Conservation (phyloP, 768 basidiomycete species). For the Lanmaoa pseudosensibilis region DNA sequence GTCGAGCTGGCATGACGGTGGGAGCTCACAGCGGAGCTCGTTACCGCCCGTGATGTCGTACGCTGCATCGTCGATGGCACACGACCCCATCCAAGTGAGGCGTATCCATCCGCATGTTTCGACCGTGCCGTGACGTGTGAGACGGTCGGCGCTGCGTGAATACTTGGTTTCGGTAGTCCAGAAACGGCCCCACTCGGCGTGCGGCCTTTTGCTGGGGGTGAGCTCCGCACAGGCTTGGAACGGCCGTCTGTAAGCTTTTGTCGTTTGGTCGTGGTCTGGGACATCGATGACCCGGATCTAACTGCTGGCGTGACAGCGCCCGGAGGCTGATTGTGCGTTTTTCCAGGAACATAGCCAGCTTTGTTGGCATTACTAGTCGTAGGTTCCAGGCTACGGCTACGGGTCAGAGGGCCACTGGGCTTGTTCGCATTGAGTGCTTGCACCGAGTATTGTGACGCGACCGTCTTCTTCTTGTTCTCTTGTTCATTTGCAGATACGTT, state of each 20-base stretch:
- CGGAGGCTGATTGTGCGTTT: slow-evolving; percentile 24
- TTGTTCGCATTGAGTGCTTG: slow-evolving; percentile 28
- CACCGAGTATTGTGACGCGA: slow-evolving; percentile 36
- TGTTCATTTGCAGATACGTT: slow-evolving; percentile 70
- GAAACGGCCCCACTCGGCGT: slow-evolving; percentile 25
- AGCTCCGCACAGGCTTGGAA: slow-evolving; percentile 18
- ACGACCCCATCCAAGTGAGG: slow-evolving; percentile 35
- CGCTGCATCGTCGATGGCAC: slow-evolving; percentile 36
- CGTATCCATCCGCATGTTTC: slow-evolving; percentile 30
- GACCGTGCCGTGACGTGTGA: slow-evolving; percentile 26
- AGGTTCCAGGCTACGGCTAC: slow-evolving; percentile 32
- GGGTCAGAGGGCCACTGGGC: slow-evolving; percentile 17
- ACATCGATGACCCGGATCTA: slow-evolving; percentile 43
- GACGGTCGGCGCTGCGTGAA: background rate
- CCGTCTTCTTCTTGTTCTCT: slow-evolving; percentile 68
- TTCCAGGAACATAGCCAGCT: slow-evolving; percentile 32
- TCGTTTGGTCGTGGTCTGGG: slow-evolving; percentile 58
- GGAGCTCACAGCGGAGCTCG: slow-evolving; percentile 9
- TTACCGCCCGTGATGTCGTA: slow-evolving; percentile 22
- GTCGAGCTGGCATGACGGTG: slow-evolving; percentile 11
- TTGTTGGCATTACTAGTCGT: slow-evolving; percentile 11
- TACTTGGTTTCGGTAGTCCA: slow-evolving; percentile 10
- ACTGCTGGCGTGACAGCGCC: slow-evolving; percentile 62
- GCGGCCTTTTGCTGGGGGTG: slow-evolving; percentile 31
- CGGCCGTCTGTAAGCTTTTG: slow-evolving; percentile 51